Percentiles rank a stretch among this genome's conserved stretches.
These are phyloP conservation scores for Vigna unguiculata DNA, from an alignment of 306 rosid genomes.

Conservation along the genomic window DNA sequence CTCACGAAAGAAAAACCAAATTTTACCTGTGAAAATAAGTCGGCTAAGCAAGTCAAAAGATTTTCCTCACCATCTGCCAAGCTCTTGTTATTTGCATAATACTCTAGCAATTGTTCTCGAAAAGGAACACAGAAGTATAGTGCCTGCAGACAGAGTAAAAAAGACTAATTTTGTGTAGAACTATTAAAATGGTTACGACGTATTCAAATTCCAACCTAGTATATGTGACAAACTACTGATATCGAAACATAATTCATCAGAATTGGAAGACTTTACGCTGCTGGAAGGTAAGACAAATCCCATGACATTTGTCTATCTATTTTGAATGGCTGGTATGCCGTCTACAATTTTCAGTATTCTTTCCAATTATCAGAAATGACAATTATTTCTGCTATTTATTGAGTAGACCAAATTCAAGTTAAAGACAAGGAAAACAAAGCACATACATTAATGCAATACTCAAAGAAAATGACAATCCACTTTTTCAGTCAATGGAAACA, in stretches of 20 bases:
- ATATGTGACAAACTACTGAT: not conserved
- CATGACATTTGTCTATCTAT: not conserved
- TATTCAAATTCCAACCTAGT: conserved; percentile 27
- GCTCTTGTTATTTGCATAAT: conserved; percentile 66
- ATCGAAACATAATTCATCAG: conserved; percentile 3
- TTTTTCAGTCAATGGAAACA: not conserved
- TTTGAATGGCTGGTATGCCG: not conserved
- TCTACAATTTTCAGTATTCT: conserved; percentile 5
- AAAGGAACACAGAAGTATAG: conserved; percentile 94
- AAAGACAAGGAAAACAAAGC: conserved; percentile 12
- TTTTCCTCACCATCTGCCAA: conserved; percentile 78
- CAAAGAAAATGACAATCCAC: not conserved
- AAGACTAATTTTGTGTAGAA: not conserved
- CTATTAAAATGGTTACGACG: not conserved
- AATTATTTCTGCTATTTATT: conserved; percentile 2
- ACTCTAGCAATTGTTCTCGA: conserved; percentile 84
- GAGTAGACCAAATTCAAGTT: not conserved
- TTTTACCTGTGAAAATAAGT: conserved; percentile 83
- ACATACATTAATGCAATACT: conserved; percentile 18
- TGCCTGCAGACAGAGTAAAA: conserved; percentile 58
- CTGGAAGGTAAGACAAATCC: not conserved
- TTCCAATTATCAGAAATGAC: conserved; percentile 14
- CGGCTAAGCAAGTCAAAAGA: conserved; percentile 89
- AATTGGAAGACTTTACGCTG: not conserved
- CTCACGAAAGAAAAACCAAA: conserved; percentile 14